These are phyloP conservation scores for Ogataea methanolica DNA, from an alignment of 805 yeast genomes.

Conservation along the genomic window DNA sequence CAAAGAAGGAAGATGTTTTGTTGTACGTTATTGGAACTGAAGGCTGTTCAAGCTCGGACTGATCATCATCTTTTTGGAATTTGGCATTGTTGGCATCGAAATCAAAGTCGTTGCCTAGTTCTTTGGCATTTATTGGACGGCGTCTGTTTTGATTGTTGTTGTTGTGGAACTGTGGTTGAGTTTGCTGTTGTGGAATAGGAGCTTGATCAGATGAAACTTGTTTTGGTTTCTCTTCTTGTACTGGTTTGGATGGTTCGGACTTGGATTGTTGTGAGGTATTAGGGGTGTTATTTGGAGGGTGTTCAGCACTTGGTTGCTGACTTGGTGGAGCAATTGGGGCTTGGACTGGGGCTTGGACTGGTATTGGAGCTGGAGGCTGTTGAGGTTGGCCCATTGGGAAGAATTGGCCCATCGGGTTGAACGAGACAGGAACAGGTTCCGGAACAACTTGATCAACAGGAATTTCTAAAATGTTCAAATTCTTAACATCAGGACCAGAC, in stretches of 20 bases:
- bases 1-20: slow-evolving; percentile 84
- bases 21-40: slow-evolving; percentile 46
- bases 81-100: slow-evolving; percentile 71
- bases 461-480: slow-evolving; percentile 74
- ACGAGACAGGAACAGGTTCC: slow-evolving; percentile 34
- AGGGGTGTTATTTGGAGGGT: slow-evolving; percentile 1
- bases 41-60: slow-evolving; percentile 28
- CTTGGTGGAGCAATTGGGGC: slow-evolving; percentile 13
- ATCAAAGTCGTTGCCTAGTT: slow-evolving; percentile 56
- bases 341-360: slow-evolving; percentile 19
- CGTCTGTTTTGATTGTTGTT: not conserved
- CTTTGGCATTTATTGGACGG: not conserved
- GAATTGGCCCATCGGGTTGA: slow-evolving; percentile 16
- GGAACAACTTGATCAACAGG: slow-evolving; percentile 63
- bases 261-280: not conserved
- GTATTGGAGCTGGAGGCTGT: slow-evolving; percentile 18
- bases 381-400: slow-evolving; percentile 17
- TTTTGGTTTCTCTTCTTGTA: slow-evolving; percentile 10
- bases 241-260: slow-evolving; percentile 7
- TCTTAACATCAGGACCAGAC: slow-evolving; percentile 90
- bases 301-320: slow-evolving; percentile 13
- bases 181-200: not conserved
- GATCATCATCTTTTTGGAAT: slow-evolving; percentile 47
- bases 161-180: not conserved
- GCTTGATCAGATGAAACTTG: slow-evolving; percentile 5